Evolutionary conservation across 306 rosid species (phyloP).

Genomic region (Dryas octopetala): DNA sequence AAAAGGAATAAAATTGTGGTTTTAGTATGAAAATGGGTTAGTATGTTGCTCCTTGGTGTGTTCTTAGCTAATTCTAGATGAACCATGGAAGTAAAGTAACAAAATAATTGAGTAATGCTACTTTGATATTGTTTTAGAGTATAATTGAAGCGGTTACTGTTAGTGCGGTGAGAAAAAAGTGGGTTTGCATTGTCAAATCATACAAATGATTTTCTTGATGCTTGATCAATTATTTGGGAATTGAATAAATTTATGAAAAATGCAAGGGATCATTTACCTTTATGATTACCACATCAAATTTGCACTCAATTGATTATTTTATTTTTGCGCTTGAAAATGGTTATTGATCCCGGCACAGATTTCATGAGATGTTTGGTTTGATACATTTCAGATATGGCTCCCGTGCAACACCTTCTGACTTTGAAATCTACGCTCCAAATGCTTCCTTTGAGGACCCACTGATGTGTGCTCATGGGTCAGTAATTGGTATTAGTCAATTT

Average conservation of each 20-base stretch:
- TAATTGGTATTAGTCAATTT: not conserved
- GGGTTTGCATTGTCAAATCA: not conserved
- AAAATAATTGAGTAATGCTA: too few relatives aligned
- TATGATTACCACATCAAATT: not conserved
- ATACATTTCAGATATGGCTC: constrained; percentile 63
- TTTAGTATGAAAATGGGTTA: too few relatives aligned
- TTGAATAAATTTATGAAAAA: not conserved
- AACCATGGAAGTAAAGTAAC: too few relatives aligned
- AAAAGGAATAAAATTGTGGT: not conserved
- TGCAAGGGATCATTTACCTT: not conserved
- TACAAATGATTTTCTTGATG: not conserved
- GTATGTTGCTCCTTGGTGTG: too few relatives aligned
- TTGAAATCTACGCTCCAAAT: constrained; percentile 61
- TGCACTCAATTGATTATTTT: not conserved
- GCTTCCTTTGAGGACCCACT: constrained; percentile 91
- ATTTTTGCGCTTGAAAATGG: too few relatives aligned
- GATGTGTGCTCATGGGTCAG: constrained; percentile 71
- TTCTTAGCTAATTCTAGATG: too few relatives aligned
- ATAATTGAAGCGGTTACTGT: not conserved
- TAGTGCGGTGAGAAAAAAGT: not conserved
- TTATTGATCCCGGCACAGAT: not conserved
- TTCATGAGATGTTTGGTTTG: constrained; percentile 7
- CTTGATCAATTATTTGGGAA: not conserved
- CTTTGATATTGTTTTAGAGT: not conserved
- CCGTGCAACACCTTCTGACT: constrained; percentile 60